A percentile compares a stretch with the other conserved stretches of the same genome.
These are phyloP conservation scores for Chalaropsis ovoidea DNA, from an alignment of 2,329 filamentous ascomycete genomes.

Conservation along the genomic window DNA sequence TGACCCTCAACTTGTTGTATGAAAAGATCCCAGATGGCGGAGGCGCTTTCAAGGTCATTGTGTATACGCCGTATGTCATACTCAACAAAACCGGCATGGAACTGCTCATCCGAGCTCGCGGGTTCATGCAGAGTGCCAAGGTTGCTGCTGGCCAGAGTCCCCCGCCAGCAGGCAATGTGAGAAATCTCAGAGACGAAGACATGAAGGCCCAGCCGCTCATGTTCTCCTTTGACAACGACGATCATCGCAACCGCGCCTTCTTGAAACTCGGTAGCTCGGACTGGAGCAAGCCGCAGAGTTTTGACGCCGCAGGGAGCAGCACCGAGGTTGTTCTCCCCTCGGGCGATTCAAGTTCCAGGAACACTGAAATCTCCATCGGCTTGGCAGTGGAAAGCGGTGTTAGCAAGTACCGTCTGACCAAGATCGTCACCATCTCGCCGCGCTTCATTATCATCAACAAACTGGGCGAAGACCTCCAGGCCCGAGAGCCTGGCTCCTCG, in stretches of 20 bases:
- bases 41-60: slow-evolving; percentile 88
- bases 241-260: slow-evolving; percentile 80
- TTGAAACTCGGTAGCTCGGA: slow-evolving; percentile 80
- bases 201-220: slow-evolving; percentile 66
- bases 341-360: slow-evolving; percentile 31
- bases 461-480: slow-evolving; percentile 74
- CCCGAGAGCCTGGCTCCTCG: slow-evolving; percentile 85
- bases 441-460: slow-evolving; percentile 93
- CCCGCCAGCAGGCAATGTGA: neutral
- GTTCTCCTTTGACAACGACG: slow-evolving; percentile 86
- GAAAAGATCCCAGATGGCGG: slow-evolving; percentile 82
- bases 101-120: slow-evolving; percentile 79
- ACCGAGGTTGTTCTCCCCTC: slow-evolving; percentile 79
- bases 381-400: slow-evolving; percentile 82
- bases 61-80: slow-evolving; percentile 90
- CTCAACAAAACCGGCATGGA: slow-evolving; percentile 91
- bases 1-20: slow-evolving; percentile 83
- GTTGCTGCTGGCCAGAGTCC: slow-evolving; percentile 69
- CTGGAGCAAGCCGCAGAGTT: slow-evolving; percentile 97
- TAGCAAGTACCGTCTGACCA: slow-evolving; percentile 96
- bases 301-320: slow-evolving; percentile 91
- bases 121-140: slow-evolving; percentile 72
- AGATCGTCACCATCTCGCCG: slow-evolving; percentile 85
- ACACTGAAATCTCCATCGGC: slow-evolving; percentile 80
- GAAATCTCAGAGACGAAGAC: slow-evolving; percentile 15